Conservation (phyloP, 257 asterid genomes). For the Penstemon newberryi region DNA sequence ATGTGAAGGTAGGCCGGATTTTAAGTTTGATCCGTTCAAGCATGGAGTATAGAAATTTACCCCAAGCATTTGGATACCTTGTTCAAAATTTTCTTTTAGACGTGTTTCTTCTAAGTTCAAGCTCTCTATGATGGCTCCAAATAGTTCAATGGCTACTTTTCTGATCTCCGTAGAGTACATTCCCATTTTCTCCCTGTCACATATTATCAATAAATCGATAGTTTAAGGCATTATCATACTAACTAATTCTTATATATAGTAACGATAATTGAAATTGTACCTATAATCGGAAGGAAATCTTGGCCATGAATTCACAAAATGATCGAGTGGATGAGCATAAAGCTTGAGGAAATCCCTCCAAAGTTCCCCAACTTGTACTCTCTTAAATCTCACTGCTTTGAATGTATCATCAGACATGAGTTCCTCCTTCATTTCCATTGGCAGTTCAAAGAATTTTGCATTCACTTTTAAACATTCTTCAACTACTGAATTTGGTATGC, state of each 20-base stretch:
- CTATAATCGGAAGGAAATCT: constrained; percentile 34
- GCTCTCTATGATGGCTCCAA: constrained; percentile 42
- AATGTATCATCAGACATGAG: constrained; percentile 31
- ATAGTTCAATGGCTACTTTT: constrained; percentile 31
- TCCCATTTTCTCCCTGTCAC: constrained; percentile 36
- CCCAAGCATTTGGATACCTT: constrained; percentile 38
- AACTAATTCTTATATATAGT: too few relatives aligned
- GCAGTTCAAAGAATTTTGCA: constrained; percentile 31
- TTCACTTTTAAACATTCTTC: constrained; percentile 41
- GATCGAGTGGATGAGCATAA: constrained; percentile 36
- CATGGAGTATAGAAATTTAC: constrained; percentile 32
- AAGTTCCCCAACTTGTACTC: constrained; percentile 15
- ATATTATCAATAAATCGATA: too few relatives aligned
- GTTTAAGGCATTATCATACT: too few relatives aligned
- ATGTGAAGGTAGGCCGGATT: constrained; percentile 29
- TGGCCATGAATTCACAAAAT: constrained; percentile 34
- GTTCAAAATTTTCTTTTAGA: constrained; percentile 25
- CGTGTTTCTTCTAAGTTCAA: constrained; percentile 24
- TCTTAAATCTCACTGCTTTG: constrained; percentile 32
- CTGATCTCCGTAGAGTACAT: constrained; percentile 28
- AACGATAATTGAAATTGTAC: constrained; percentile 6
- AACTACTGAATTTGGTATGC: constrained; percentile 32
- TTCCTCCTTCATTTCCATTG: constrained; percentile 29
- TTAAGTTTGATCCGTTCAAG: neutral
- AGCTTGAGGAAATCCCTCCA: constrained; percentile 40